phyloP scores from a whole-genome alignment of 352 stramenopile species.

The Pythium periplocum region DNA sequence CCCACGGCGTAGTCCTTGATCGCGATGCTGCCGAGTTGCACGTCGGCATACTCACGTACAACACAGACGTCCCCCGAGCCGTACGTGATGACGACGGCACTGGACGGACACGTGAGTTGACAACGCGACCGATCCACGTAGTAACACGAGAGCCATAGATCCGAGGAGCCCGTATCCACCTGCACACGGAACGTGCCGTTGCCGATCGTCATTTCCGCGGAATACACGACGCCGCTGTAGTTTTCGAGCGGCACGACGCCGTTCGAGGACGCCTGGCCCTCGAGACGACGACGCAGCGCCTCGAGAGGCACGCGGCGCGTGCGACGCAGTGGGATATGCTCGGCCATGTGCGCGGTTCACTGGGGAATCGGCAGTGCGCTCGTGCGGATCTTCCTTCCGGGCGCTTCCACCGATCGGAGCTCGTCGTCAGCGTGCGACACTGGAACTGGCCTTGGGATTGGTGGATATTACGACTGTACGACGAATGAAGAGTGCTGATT shows the following conservation, averaged over 20 bases:
- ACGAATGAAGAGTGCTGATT: too few relatives aligned
- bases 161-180: conserved; percentile 14
- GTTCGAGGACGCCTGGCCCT: too few relatives aligned
- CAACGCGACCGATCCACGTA: conserved; percentile 5
- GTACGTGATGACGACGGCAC: conserved; percentile 11
- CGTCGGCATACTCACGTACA: conserved; percentile 1
- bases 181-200: conserved; percentile 7
- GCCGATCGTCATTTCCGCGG: conserved; percentile 8
- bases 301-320: too few relatives aligned
- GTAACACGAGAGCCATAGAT: conserved; percentile 13
- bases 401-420: too few relatives aligned
- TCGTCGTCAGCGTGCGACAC: too few relatives aligned
- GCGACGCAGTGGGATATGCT: too few relatives aligned
- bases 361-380: too few relatives aligned
- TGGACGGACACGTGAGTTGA: conserved; percentile 11
- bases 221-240: conserved; percentile 2
- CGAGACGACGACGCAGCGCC: too few relatives aligned
- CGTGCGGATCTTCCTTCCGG: too few relatives aligned
- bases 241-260: neutral
- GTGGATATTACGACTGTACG: too few relatives aligned
- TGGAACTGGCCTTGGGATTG: too few relatives aligned
- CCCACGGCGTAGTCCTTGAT: conserved; percentile 12
- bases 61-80: conserved; percentile 17
- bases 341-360: too few relatives aligned
- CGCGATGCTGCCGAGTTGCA: conserved; percentile 10